Evolutionary conservation across 2,329 filamentous ascomycete genomes (phyloP).

Genomic region (Botrytis porri): DNA sequence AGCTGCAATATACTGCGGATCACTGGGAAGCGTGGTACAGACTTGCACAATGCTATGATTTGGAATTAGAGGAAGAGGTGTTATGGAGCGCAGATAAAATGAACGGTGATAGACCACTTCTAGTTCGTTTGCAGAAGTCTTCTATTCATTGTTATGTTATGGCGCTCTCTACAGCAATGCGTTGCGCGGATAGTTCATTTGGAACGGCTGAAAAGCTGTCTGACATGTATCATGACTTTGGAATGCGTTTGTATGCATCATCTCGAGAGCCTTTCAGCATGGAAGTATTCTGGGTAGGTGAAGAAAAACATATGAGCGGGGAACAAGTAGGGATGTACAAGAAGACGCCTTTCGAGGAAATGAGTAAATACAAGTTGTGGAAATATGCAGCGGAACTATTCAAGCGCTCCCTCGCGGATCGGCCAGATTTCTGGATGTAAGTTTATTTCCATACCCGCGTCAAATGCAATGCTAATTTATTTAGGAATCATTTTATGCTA

Average conservation of each 20-base stretch:
- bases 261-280: constrained; percentile 66
- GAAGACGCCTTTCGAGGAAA: constrained; percentile 52
- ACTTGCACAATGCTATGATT: constrained; percentile 42
- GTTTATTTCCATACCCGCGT: constrained; percentile 32
- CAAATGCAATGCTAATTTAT: constrained; percentile 29
- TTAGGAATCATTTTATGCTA: constrained; percentile 62
- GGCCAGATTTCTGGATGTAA: constrained; percentile 61
- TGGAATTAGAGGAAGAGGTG: constrained; percentile 42
- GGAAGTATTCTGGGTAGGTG: constrained; percentile 61
- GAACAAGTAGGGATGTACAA: constrained; percentile 54
- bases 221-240: constrained; percentile 67
- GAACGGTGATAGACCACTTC: constrained; percentile 39
- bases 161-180: constrained; percentile 61
- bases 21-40: constrained; percentile 45
- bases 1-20: constrained; percentile 39
- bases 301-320: constrained; percentile 58
- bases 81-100: constrained; percentile 43
- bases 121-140: constrained; percentile 39
- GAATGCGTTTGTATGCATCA: constrained; percentile 64
- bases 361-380: constrained; percentile 61
- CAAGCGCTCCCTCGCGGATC: constrained; percentile 54
- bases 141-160: constrained; percentile 53
- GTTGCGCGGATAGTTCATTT: constrained; percentile 51
- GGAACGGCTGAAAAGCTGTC: constrained; percentile 56
- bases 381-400: constrained; percentile 62